phyloP scores from a whole-genome alignment of 768 basidiomycete genomes.

The Daedaleopsis nitida region DNA sequence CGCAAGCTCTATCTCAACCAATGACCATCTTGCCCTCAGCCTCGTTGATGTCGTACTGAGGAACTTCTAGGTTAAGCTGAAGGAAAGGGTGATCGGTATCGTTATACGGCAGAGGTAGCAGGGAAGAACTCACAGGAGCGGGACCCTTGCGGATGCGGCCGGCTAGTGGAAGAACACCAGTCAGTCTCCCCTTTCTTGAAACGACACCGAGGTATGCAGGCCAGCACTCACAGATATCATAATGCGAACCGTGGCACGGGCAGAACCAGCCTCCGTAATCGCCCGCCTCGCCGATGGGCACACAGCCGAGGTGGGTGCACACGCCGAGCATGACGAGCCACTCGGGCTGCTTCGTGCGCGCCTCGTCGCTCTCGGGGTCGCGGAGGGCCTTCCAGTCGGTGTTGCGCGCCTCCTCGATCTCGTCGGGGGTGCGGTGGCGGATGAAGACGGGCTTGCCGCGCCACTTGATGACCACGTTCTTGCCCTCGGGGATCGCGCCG shows the following conservation, averaged over 20 bases:
- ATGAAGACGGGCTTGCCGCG: slow-evolving; percentile 99
- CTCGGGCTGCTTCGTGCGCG: slow-evolving; percentile 90
- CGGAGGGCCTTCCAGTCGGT: slow-evolving; percentile 85
- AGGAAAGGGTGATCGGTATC: slow-evolving; percentile 11
- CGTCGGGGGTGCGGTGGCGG: slow-evolving; percentile 87
- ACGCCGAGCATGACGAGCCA: slow-evolving; percentile 94
- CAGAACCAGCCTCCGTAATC: slow-evolving; percentile 99
- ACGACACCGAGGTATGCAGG: background rate
- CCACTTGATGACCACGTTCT: slow-evolving; percentile 98
- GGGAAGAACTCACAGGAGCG: slow-evolving; percentile 73
- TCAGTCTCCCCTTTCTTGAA: background rate
- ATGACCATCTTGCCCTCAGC: slow-evolving; percentile 84
- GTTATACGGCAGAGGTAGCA: background rate
- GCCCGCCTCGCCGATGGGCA: slow-evolving; percentile 96
- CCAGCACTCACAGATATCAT: slow-evolving; percentile 80
- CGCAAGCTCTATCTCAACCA: slow-evolving; percentile 51
- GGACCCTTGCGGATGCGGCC: slow-evolving; percentile 96
- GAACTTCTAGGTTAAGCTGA: slow-evolving; percentile 93
- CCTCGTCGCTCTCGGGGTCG: slow-evolving; percentile 91
- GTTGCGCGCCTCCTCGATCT: slow-evolving; percentile 90
- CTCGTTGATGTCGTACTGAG: slow-evolving; percentile 85
- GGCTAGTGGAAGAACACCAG: slow-evolving; percentile 46
- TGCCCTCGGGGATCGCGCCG: slow-evolving; percentile 89
- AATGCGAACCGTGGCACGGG: slow-evolving; percentile 98
- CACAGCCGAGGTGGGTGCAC: slow-evolving; percentile 98